Percentiles rank a stretch among this genome's conserved stretches.
Conservation (phyloP, 2,329 filamentous ascomycete genomes). For the Orbilia ellipsospora region DNA sequence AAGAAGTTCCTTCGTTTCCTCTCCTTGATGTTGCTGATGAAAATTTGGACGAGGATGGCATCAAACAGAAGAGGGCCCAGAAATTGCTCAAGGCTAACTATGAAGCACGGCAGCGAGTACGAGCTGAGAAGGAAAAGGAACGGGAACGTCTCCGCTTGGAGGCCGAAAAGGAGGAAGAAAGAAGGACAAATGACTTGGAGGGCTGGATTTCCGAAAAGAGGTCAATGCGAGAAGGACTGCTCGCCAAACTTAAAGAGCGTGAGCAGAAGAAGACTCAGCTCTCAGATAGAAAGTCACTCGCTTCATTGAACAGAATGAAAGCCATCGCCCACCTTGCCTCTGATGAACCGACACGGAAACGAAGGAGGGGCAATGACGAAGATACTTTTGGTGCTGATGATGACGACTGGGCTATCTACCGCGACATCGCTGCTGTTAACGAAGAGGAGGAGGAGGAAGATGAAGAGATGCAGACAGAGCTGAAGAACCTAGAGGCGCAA, state of each 20-base stretch:
- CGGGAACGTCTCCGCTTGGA: conserved; percentile 85
- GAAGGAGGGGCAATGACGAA: conserved; percentile 81
- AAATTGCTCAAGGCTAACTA: conserved; percentile 93
- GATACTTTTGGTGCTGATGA: conserved; percentile 98
- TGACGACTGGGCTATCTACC: conserved; percentile 97
- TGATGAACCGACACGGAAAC: conserved; percentile 77
- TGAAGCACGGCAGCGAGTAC: conserved; percentile 90
- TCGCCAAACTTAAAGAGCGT: conserved; percentile 88
- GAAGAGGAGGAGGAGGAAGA: conserved; percentile 89
- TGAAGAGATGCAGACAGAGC: conserved; percentile 78
- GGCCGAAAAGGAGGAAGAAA: conserved; percentile 83
- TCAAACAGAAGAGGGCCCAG: conserved; percentile 94
- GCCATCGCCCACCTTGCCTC: conserved; percentile 94
- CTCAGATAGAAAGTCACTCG: conserved; percentile 94
- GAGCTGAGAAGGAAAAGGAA: conserved; percentile 93
- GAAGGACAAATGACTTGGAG: conserved; percentile 84
- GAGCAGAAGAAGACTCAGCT: conserved; percentile 93
- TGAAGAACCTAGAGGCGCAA: conserved; percentile 83
- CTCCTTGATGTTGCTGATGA: conserved; percentile 90
- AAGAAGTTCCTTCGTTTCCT: conserved; percentile 84
- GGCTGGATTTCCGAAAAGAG: conserved; percentile 87
- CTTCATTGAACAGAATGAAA: conserved; percentile 98
- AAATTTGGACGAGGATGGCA: conserved; percentile 85
- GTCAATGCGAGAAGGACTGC: conserved; percentile 74
- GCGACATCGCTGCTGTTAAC: conserved; percentile 81